Conservation (phyloP, 352 stramenopile genomes). For the Halophytophthora batemanensis region DNA sequence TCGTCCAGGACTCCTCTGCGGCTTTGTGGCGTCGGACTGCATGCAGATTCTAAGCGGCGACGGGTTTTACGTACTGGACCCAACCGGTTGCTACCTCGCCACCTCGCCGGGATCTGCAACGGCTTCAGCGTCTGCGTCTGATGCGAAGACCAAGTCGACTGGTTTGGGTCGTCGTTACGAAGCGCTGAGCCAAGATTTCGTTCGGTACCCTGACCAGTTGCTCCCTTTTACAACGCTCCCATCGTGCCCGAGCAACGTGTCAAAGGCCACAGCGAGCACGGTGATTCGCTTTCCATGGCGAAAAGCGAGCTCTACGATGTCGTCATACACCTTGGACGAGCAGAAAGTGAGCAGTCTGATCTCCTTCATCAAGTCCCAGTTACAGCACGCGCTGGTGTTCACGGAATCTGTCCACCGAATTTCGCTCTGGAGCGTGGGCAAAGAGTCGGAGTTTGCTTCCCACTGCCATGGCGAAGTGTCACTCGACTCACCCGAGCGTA, state of each 20-base stretch:
- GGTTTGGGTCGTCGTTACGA: constrained; percentile 57
- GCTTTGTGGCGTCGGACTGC: constrained; percentile 69
- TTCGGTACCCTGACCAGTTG: constrained; percentile 69
- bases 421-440: constrained; percentile 63
- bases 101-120: constrained; percentile 12
- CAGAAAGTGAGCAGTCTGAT: constrained; percentile 33
- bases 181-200: constrained; percentile 54
- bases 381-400: constrained; percentile 66
- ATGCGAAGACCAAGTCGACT: constrained; percentile 7
- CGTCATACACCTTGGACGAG: constrained; percentile 28
- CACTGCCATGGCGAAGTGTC: constrained; percentile 49
- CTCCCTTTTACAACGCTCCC: constrained; percentile 68
- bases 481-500: constrained; percentile 34
- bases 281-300: constrained; percentile 72
- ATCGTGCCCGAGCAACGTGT: constrained; percentile 54
- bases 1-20: constrained; percentile 47
- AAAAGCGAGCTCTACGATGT: constrained; percentile 39
- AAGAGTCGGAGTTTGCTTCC: constrained; percentile 57
- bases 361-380: constrained; percentile 35
- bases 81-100: constrained; percentile 44
- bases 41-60: constrained; percentile 77
- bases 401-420: constrained; percentile 60
- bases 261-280: constrained; percentile 44
- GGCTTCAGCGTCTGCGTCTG: constrained; percentile 1
- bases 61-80: constrained; percentile 78